Percentiles rank a stretch among this genome's conserved stretches.
phyloP scores from a whole-genome alignment of 225 moss, liverwort and hornwort genomes.

The Takakia lepidozioides region DNA sequence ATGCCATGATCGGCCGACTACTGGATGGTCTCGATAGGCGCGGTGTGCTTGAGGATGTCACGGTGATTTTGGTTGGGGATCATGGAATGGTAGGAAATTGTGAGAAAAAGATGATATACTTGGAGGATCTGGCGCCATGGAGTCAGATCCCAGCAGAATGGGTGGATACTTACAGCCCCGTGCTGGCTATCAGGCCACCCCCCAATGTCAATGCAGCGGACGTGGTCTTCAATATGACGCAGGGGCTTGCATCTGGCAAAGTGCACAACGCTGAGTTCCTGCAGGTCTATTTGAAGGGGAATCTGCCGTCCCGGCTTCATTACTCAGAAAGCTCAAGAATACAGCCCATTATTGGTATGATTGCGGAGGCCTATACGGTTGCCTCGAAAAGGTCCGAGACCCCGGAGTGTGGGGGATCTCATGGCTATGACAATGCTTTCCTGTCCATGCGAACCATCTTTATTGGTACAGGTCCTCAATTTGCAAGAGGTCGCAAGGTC shows the following conservation, averaged over 20 bases:
- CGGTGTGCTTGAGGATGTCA: conserved; percentile 46
- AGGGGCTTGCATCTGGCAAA: conserved; percentile 25
- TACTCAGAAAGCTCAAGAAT: conserved; percentile 33
- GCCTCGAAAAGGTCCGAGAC: conserved; percentile 16
- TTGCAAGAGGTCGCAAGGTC: conserved; percentile 36
- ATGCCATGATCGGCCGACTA: conserved; percentile 61
- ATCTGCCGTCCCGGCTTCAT: conserved; percentile 39
- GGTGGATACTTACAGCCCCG: conserved; percentile 26
- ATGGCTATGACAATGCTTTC: conserved; percentile 47
- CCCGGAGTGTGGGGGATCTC: conserved; percentile 35
- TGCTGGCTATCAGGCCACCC: conserved; percentile 37
- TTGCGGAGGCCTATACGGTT: conserved; percentile 46
- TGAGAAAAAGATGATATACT: conserved; percentile 37
- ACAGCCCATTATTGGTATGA: conserved; percentile 59
- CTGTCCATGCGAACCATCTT: conserved; percentile 56
- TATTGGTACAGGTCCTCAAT: conserved; percentile 44
- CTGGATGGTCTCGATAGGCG: conserved; percentile 62
- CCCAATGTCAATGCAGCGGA: conserved; percentile 23
- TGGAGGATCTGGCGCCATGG: conserved; percentile 43
- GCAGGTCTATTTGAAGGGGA: conserved; percentile 40
- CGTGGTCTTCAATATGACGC: conserved; percentile 25
- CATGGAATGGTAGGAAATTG: conserved; percentile 56
- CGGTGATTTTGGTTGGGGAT: conserved; percentile 49
- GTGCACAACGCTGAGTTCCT: conserved; percentile 42
- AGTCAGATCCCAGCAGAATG: conserved; percentile 22